These are phyloP conservation scores for Tephrocybe sp. DNA, from an alignment of 768 basidiomycete genomes.

Conservation along the genomic window DNA sequence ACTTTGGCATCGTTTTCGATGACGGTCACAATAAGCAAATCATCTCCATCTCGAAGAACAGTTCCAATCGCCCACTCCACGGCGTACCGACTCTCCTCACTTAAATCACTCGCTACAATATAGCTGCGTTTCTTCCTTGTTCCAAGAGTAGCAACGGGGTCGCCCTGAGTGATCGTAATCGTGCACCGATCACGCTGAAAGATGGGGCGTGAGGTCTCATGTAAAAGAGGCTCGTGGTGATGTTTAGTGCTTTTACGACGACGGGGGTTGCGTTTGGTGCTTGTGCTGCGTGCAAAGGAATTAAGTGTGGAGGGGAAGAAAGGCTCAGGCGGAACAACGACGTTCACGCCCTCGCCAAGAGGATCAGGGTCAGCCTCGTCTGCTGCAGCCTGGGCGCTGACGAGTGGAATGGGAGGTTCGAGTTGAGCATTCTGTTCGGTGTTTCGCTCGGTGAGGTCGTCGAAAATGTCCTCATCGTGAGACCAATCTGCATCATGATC, in stretches of 20 bases:
- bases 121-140: slow-evolving; percentile 65
- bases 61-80: slow-evolving; percentile 99
- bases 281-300: slow-evolving; percentile 27
- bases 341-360: slow-evolving; percentile 89
- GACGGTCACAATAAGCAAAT: slow-evolving; percentile 87
- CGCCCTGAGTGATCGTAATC: slow-evolving; percentile 83
- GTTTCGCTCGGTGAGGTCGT: slow-evolving; percentile 82
- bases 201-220: slow-evolving; percentile 70
- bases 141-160: slow-evolving; percentile 57
- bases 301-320: slow-evolving; percentile 79
- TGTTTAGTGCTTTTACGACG: slow-evolving; percentile 59
- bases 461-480: slow-evolving; percentile 47
- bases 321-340: slow-evolving; percentile 80
- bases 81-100: slow-evolving; percentile 91
- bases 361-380: slow-evolving; percentile 76
- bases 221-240: slow-evolving; percentile 58
- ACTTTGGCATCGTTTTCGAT: slow-evolving; percentile 92
- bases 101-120: slow-evolving; percentile 91
- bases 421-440: slow-evolving; percentile 78
- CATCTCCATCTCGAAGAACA: slow-evolving; percentile 91
- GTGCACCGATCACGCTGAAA: slow-evolving; percentile 94
- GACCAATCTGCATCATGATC: slow-evolving; percentile 32
- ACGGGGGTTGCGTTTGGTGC: slow-evolving; percentile 43
- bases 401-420: slow-evolving; percentile 21
- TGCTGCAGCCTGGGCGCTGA: slow-evolving; percentile 38